Evolutionary conservation across 305 asterid species (phyloP), one percentile per base, ranked within the genome.

Genomic region (Striga hermonthica): DNA sequence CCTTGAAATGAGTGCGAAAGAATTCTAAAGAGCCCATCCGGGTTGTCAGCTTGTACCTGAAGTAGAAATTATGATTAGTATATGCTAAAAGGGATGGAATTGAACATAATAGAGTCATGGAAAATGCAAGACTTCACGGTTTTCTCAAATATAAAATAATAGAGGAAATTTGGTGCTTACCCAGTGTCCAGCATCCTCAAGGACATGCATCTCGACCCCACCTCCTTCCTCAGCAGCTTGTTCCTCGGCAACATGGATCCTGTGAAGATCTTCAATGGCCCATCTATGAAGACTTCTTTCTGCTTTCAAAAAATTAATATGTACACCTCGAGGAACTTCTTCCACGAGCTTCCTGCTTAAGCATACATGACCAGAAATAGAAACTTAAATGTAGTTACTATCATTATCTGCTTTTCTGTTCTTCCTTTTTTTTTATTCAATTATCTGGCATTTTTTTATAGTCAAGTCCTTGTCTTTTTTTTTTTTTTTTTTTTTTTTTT

Each of bases 121-220:
- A 5, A n/a, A n/a, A n/a, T n/a, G n/a, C n/a, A n/a, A n/a, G n/a
- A n/a, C n/a, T n/a, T n/a, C n/a, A n/a, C n/a, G n/a, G 31, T 22
- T 22, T 22, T 22, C 31, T 22, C 31, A 22, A 22, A 22, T 41
- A 41, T 41, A 45, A 45, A 45, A 1, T 45, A 8, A 13, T 11
- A 0, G 12, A n/a, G 69, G 68, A 74, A 67, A n/a, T 35, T 6
- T 48, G 65, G 60, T 1, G 67, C 78, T 59, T 78, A 92, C 98
- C 98, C 98, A 89, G 55, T 92, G 98, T 60, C 98, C 98, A 64
- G 98, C 97, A 78, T 89, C 98, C 82, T 92, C 98, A 6, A 92
- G 91, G 63, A 89, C 95, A 59, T 92, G 97, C 98, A 92, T 92
- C 77, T 92, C 98, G 66, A 92, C 96, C 65, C 97, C 98, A 8